Evolutionary conservation across 441 rosid species (phyloP).

Genomic region (Codiaeum variegatum): DNA sequence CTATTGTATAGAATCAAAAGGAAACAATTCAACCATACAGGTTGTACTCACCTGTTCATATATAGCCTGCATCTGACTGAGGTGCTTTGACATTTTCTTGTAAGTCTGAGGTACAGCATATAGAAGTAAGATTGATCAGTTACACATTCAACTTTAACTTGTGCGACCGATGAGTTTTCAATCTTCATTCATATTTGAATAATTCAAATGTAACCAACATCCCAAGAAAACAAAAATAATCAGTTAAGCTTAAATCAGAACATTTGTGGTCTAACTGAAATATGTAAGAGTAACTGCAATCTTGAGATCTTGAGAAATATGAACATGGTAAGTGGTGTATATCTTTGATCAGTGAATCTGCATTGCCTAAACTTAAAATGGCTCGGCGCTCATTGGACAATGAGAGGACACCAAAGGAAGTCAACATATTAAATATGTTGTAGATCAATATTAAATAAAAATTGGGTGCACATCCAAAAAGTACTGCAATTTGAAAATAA

Average conservation of each 20-base stretch:
- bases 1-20: not conserved
- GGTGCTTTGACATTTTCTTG: conserved; percentile 70
- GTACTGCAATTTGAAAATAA: not conserved
- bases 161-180: not conserved
- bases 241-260: not conserved
- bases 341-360: not conserved
- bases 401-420: not conserved
- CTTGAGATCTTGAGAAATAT: not conserved
- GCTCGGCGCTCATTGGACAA: not conserved
- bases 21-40: not conserved
- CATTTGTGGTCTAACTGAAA: not conserved
- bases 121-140: conserved; percentile 17
- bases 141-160: not conserved
- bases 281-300: not conserved
- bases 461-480: not conserved
- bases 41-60: conserved; percentile 58
- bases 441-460: not conserved
- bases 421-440: not conserved
- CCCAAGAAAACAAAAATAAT: not conserved
- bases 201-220: not conserved
- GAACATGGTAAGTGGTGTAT: not conserved
- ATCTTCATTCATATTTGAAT: not conserved
- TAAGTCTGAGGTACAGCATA: conserved; percentile 44
- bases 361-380: not conserved
- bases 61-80: conserved; percentile 62